Evolutionary conservation across 2,329 filamentous ascomycete genomes (phyloP).

Genomic region (Aschersonia sp.): DNA sequence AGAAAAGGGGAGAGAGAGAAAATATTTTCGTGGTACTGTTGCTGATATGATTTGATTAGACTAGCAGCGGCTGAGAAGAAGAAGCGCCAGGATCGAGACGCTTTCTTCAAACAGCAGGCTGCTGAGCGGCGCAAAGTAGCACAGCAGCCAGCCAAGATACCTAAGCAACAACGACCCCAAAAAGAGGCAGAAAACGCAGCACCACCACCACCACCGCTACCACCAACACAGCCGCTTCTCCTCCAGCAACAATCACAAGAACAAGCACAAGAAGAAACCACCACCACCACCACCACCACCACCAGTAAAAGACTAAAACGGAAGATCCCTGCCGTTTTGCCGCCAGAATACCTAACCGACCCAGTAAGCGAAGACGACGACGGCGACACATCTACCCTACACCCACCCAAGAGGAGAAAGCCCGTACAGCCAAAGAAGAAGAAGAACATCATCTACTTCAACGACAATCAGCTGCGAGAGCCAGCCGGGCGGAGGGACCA

Average conservation of each 20-base stretch:
- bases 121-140: conserved; percentile 19
- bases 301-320: too few species aligned
- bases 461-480: conserved; percentile 21
- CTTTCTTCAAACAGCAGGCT: conserved; percentile 39
- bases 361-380: conserved; percentile 18
- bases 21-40: not conserved
- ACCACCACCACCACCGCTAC: too few species aligned
- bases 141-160: conserved; percentile 1
- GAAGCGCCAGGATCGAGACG: conserved; percentile 40
- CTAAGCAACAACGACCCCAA: too few species aligned
- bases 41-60: conserved; percentile 15
- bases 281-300: too few species aligned
- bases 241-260: too few species aligned
- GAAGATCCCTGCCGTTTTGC: conserved; percentile 21
- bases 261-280: too few species aligned
- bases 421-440: conserved; percentile 25
- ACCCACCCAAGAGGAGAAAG: conserved; percentile 5
- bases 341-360: conserved; percentile 37
- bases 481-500: conserved; percentile 28
- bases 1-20: too few species aligned
- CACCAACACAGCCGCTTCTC: too few species aligned
- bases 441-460: conserved; percentile 21
- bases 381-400: conserved; percentile 5
- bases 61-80: conserved; percentile 35
- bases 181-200: too few species aligned